Percentiles rank a stretch among this genome's conserved stretches.
These are phyloP conservation scores for Aspergillus pseudoterreus DNA, from an alignment of 2,329 filamentous ascomycete species.

Conservation along the genomic window DNA sequence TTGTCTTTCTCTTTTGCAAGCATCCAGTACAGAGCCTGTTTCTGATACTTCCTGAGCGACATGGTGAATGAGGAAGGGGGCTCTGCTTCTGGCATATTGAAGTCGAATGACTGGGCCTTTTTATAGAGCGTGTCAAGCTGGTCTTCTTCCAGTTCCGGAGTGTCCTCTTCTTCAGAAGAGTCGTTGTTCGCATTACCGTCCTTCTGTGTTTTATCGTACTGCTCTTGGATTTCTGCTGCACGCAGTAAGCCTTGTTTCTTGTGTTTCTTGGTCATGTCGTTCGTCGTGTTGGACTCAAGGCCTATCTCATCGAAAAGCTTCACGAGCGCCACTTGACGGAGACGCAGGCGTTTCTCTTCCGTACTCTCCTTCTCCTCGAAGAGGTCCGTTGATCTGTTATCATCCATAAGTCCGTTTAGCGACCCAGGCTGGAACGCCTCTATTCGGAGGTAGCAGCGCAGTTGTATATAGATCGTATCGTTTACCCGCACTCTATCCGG, in stretches of 20 bases:
- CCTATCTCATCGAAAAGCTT: constrained; percentile 87
- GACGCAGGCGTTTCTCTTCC: constrained; percentile 77
- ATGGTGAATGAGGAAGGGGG: constrained; percentile 78
- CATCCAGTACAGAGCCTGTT: constrained; percentile 96
- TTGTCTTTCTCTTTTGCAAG: constrained; percentile 83
- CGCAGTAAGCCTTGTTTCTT: constrained; percentile 80
- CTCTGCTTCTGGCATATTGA: constrained; percentile 81
- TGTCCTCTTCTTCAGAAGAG: constrained; percentile 70
- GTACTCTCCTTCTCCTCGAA: constrained; percentile 82
- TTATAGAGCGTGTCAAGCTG: constrained; percentile 91
- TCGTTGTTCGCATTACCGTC: constrained; percentile 38
- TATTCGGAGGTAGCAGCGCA: constrained; percentile 71
- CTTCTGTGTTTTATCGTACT: constrained; percentile 61
- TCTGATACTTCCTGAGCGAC: constrained; percentile 86
- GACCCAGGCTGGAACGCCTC: constrained; percentile 66
- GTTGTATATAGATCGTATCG: constrained; percentile 88
- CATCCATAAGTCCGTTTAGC: constrained; percentile 52
- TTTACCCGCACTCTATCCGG: constrained; percentile 82
- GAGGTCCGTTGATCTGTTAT: constrained; percentile 67
- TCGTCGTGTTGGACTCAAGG: constrained; percentile 70
- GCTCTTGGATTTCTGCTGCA: constrained; percentile 84
- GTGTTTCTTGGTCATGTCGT: constrained; percentile 69
- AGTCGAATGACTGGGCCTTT: constrained; percentile 96
- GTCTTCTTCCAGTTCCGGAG: constrained; percentile 87
- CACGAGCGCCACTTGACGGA: constrained; percentile 83